Base-by-base conservation (phyloP, 2,329 filamentous ascomycete genomes). In the Tolypocladium cylindrosporum region DNA sequence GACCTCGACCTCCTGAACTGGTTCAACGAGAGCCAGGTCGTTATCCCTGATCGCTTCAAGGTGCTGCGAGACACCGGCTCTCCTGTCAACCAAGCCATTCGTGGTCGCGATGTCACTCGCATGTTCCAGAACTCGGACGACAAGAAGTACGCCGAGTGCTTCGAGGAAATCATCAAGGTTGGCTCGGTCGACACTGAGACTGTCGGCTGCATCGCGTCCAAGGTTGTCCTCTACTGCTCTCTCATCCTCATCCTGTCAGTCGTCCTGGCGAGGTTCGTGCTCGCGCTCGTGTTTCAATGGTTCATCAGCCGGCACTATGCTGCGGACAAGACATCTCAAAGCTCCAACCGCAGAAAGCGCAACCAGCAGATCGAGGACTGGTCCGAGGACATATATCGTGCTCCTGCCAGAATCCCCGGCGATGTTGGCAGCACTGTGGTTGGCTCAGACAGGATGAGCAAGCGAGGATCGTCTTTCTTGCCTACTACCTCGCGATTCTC, bases 281-380 rank as follows among this genome's bases (percentile, higher is more conserved):
- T 99, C 55, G 94, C 94, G 13, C 70, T 97, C 51, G 73, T 93
- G 59, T 99, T 99, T 77, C 91, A 97, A 68, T 99, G 95, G 95
- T 96, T 99, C 74, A 79, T 97, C 63, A 89, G 89, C 70, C 87
- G 88, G 64, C 87, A 87, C 62, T 97, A 93, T 68, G 92, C 88
- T 4, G 90, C 93, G 0, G 76, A 82, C 54, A 96, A 90, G 74
- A 96, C 93, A 0, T 93, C 90, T 2, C 87, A 96, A 71, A 85
- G 85, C 19, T 85, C 87, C 6, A 85, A 94, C 70, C 84, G 87
- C 63, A 91, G 93, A 71, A 88, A 92, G 74, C 86, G 94, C 59
- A 88, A 92, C 65, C 86, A 88, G 65, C 91, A 97, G 75, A 99
- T 99, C 63, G 94, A 99, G 72, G 93, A 97, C 67, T 99, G 94